Conservation (phyloP, 2,329 filamentous ascomycete species). For the Monascus ruber region DNA sequence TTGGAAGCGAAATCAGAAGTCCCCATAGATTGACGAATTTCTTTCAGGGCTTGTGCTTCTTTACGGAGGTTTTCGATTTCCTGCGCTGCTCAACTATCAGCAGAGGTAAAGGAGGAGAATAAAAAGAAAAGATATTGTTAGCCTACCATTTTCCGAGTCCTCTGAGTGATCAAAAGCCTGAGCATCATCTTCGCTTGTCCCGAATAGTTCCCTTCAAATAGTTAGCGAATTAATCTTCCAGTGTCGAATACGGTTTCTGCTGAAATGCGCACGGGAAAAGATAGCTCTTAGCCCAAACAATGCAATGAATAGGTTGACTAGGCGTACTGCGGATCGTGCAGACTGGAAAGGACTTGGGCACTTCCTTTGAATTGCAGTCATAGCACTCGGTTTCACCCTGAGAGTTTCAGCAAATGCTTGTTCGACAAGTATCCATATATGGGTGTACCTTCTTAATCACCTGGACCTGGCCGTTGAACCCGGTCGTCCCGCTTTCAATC, state of each 20-base stretch:
- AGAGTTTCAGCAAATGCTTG: neutral
- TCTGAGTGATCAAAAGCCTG: conserved; percentile 67
- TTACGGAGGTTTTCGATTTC: conserved; percentile 81
- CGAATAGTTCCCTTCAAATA: conserved; percentile 62
- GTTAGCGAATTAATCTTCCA: conserved; percentile 13
- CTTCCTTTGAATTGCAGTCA: conserved; percentile 81
- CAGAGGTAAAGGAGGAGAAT: no score
- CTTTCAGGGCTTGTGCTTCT: conserved; percentile 73
- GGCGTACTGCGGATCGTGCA: conserved; percentile 96
- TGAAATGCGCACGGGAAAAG: conserved; percentile 52
- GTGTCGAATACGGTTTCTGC: neutral
- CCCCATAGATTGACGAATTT: conserved; percentile 70
- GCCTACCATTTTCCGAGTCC: conserved; percentile 64
- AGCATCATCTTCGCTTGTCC: conserved; percentile 75
- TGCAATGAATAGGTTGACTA: conserved; percentile 94
- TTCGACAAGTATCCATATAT: neutral
- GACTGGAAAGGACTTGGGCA: conserved; percentile 85
- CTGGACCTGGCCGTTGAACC: conserved; percentile 95
- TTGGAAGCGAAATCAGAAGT: conserved; percentile 63
- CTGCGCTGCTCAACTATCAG: conserved; percentile 34
- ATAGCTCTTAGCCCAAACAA: conserved; percentile 97
- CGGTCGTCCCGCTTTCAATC: conserved; percentile 93
- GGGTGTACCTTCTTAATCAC: conserved; percentile 66
- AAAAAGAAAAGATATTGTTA: no score
- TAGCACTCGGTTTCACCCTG: conserved; percentile 83